These are phyloP conservation scores for Cladosporium velox DNA, from an alignment of 2,329 filamentous ascomycete species.

Conservation along the genomic window DNA sequence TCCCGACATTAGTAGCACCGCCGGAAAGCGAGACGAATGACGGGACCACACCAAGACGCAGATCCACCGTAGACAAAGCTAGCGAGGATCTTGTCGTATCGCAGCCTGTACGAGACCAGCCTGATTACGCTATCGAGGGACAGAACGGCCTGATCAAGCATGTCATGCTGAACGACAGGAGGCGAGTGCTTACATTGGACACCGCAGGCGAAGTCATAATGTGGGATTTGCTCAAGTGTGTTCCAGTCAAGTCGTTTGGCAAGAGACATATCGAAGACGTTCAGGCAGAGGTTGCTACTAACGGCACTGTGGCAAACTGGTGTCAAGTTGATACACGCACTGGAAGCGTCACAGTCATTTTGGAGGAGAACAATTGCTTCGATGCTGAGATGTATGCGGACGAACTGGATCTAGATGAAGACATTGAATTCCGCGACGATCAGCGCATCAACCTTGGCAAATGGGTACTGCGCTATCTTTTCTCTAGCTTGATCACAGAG, in stretches of 20 bases:
- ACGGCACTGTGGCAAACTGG: constrained; percentile 91
- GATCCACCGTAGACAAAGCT: constrained; percentile 16
- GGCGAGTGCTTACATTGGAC: constrained; percentile 85
- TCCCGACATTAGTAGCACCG: constrained; percentile 54
- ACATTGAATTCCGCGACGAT: constrained; percentile 84
- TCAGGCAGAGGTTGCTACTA: constrained; percentile 79
- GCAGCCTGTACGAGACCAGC: constrained; percentile 45
- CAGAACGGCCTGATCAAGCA: constrained; percentile 96
- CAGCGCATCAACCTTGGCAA: constrained; percentile 96
- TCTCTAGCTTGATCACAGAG: constrained; percentile 84
- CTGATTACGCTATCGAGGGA: constrained; percentile 72
- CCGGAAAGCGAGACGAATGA: constrained; percentile 54
- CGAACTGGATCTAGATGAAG: constrained; percentile 72
- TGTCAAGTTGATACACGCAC: constrained; percentile 93
- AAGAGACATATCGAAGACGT: constrained; percentile 94
- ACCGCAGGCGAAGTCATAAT: constrained; percentile 92
- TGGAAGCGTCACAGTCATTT: constrained; percentile 82
- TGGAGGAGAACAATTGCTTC: constrained; percentile 95
- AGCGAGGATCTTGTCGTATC: constrained; percentile 27
- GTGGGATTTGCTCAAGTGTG: constrained; percentile 91
- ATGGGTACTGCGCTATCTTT: constrained; percentile 92
- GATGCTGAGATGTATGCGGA: constrained; percentile 97
- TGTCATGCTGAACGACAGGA: constrained; percentile 84
- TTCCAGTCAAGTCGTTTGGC: constrained; percentile 86
- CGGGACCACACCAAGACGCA: constrained; percentile 44